phyloP scores from a whole-genome alignment of 75 land plant species.

The Picea sitchensis region DNA sequence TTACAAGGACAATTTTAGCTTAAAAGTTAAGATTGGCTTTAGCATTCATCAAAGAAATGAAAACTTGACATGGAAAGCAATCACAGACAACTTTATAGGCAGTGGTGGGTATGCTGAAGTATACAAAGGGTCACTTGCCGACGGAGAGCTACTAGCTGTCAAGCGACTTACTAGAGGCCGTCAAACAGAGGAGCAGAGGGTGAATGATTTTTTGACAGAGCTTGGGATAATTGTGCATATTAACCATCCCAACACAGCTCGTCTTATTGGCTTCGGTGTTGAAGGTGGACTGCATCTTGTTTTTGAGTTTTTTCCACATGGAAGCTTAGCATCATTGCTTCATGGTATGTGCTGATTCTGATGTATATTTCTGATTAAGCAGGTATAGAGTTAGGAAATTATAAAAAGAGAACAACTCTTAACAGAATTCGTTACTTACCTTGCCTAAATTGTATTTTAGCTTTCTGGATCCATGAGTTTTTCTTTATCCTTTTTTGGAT shows the following conservation, averaged over 20 bases:
- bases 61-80: not conserved
- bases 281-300: conserved; percentile 82
- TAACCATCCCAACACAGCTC: conserved; percentile 75
- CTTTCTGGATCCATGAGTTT: not conserved
- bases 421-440: not conserved
- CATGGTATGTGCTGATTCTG: conserved; percentile 48
- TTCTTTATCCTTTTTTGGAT: not conserved
- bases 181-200: conserved; percentile 11
- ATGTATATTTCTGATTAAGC: not conserved
- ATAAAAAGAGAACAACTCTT: no score
- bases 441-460: not conserved
- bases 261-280: conserved; percentile 75
- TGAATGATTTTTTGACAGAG: conserved; percentile 15
- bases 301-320: conserved; percentile 70
- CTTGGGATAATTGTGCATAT: conserved; percentile 39
- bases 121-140: conserved; percentile 14
- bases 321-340: conserved; percentile 73
- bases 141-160: conserved; percentile 16
- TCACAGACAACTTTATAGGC: conserved; percentile 14
- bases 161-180: conserved; percentile 17
- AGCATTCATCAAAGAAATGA: not conserved
- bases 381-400: not conserved
- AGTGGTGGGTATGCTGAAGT: conserved; percentile 19
- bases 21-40: no score
- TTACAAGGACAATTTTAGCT: no score